phyloP scores from a whole-genome alignment of 306 rosid genomes.

The Cucumis cinereus region DNA sequence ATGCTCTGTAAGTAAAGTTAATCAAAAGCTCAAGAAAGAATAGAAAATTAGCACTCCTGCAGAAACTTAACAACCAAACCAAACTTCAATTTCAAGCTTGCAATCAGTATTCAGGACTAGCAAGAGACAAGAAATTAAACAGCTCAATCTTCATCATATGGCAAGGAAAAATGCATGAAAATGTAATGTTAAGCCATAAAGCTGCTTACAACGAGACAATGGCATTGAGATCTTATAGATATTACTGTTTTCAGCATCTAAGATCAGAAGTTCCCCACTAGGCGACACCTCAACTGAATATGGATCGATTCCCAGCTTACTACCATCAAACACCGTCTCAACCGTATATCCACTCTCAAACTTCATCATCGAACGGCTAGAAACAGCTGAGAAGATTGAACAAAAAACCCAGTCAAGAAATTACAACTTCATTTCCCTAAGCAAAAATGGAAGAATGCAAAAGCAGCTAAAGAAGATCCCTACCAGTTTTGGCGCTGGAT shows the following conservation, averaged over 20 bases:
- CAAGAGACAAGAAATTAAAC: background rate
- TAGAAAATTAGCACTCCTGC: background rate
- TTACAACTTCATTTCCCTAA: background rate
- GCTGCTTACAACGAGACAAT: conserved; percentile 57
- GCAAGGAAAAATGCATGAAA: background rate
- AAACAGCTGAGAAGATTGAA: conserved; percentile 38
- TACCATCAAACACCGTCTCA: conserved; percentile 91
- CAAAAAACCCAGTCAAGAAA: conserved; percentile 18
- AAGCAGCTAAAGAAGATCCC: background rate
- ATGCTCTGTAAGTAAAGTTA: background rate
- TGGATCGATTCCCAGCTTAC: conserved; percentile 89
- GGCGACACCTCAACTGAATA: conserved; percentile 55
- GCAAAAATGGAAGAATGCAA: conserved; percentile 7
- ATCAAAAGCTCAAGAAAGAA: background rate
- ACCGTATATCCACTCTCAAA: conserved; percentile 82
- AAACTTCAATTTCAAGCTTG: background rate
- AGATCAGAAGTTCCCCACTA: conserved; percentile 65
- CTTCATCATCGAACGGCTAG: conserved; percentile 78
- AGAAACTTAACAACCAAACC: background rate
- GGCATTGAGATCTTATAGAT: conserved; percentile 67
- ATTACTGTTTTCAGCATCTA: conserved; percentile 88
- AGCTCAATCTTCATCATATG: background rate
- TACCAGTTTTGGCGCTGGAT: conserved; percentile 55
- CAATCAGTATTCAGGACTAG: background rate
- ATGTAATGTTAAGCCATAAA: background rate